These are phyloP conservation scores for Parastagonospora avenae DNA, from an alignment of 2,329 filamentous ascomycete species.

Conservation along the genomic window DNA sequence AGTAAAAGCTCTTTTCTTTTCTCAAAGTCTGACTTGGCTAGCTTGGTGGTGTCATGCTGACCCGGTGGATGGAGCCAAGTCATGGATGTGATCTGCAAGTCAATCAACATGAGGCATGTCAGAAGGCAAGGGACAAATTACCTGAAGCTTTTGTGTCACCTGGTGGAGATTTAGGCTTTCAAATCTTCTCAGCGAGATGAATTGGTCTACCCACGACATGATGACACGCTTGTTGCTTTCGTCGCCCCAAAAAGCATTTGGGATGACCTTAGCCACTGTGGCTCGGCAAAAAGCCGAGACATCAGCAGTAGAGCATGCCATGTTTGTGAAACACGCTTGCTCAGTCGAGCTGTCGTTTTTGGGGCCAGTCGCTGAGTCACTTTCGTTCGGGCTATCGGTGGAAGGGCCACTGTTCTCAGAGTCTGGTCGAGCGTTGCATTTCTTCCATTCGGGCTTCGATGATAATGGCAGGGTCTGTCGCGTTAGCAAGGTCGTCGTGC, in stretches of 20 bases:
- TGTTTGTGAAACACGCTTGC: constrained; percentile 59
- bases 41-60: constrained; percentile 54
- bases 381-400: constrained; percentile 1
- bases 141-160: constrained; percentile 75
- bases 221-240: constrained; percentile 68
- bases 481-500: constrained; percentile 14
- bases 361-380: constrained; percentile 2
- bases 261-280: constrained; percentile 73
- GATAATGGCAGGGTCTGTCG: constrained; percentile 31
- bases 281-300: constrained; percentile 90
- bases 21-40: constrained; percentile 70
- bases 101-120: constrained; percentile 15
- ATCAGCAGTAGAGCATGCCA: constrained; percentile 68
- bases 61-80: constrained; percentile 72
- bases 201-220: constrained; percentile 73
- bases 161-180: constrained; percentile 83
- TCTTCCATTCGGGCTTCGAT: constrained; percentile 32
- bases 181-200: constrained; percentile 77
- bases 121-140: constrained; percentile 42
- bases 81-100: constrained; percentile 66
- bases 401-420: background rate
- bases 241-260: constrained; percentile 73
- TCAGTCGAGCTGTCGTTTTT: constrained; percentile 14
- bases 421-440: constrained; percentile 21
- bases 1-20: constrained; percentile 81